Evolutionary conservation across 148 eudicot species (phyloP).

Genomic region (Vaccinium myrtillus): DNA sequence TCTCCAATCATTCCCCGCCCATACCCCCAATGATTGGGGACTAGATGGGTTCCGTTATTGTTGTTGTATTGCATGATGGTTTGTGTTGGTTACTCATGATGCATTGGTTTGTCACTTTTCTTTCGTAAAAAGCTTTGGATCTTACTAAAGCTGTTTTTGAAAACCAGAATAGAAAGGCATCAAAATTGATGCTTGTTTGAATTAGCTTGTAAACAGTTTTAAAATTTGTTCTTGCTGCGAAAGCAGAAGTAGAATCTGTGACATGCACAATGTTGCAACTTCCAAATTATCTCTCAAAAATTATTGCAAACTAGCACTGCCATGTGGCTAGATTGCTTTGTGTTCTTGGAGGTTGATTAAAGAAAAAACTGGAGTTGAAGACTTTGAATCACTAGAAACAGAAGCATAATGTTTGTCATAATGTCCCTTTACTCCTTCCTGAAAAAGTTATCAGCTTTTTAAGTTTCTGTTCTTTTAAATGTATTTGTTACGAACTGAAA

Average conservation of each 20-base stretch:
- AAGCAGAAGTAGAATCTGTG: not conserved
- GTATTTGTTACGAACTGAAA: not conserved
- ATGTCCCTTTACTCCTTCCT: not conserved
- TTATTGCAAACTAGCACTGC: not conserved
- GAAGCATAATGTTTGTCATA: not conserved
- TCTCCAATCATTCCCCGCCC: too few species aligned
- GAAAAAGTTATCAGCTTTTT: not conserved
- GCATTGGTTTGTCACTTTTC: not conserved
- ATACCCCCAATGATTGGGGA: too few species aligned
- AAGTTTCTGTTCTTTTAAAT: not conserved
- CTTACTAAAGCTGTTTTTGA: not conserved
- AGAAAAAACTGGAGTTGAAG: not conserved
- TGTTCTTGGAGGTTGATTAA: not conserved
- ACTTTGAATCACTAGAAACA: not conserved
- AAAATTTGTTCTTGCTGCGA: not conserved
- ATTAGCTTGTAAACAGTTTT: not conserved
- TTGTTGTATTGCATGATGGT: not conserved
- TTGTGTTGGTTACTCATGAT: not conserved
- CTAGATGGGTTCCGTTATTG: too few species aligned
- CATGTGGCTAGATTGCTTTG: not conserved
- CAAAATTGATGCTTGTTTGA: not conserved
- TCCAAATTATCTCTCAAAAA: not conserved
- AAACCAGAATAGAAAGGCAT: not conserved
- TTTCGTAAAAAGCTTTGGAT: not conserved
- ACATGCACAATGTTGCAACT: not conserved